These are phyloP conservation scores for Geotrichum bryndzae DNA, from an alignment of 1,139 yeast species.

Conservation along the genomic window DNA sequence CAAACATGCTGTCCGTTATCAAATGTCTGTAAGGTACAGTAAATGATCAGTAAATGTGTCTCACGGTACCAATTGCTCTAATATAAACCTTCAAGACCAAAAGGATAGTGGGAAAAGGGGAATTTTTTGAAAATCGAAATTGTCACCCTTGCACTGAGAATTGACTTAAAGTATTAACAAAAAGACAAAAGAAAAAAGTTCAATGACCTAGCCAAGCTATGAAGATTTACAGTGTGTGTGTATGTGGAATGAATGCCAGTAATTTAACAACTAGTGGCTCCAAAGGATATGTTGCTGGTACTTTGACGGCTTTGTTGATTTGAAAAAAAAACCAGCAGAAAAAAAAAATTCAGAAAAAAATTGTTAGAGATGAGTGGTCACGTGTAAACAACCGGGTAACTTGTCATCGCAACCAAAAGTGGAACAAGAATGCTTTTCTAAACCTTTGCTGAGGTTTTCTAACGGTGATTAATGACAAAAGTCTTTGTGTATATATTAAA, in stretches of 20 bases:
- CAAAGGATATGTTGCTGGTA: not conserved
- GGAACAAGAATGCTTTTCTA: not conserved
- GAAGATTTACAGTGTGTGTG: not conserved
- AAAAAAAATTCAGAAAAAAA: not conserved
- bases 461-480: no score
- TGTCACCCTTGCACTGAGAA: not conserved
- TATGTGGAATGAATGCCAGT: not conserved
- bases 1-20: conserved; percentile 1
- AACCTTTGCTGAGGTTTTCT: no score
- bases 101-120: not conserved
- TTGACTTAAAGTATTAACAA: not conserved
- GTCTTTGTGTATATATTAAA: no score
- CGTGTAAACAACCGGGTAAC: not conserved
- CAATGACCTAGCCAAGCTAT: not conserved
- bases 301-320: not conserved
- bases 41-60: not conserved
- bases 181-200: not conserved
- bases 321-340: not conserved
- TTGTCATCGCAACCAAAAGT: not conserved
- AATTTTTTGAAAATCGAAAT: not conserved
- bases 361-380: not conserved
- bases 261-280: not conserved
- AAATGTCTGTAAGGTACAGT: not conserved
- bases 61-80: not conserved
- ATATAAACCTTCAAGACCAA: not conserved